Evolutionary conservation across 2,329 filamentous ascomycete genomes (phyloP), one percentile per base, ranked within the genome.

Genomic region (Fusarium musae): DNA sequence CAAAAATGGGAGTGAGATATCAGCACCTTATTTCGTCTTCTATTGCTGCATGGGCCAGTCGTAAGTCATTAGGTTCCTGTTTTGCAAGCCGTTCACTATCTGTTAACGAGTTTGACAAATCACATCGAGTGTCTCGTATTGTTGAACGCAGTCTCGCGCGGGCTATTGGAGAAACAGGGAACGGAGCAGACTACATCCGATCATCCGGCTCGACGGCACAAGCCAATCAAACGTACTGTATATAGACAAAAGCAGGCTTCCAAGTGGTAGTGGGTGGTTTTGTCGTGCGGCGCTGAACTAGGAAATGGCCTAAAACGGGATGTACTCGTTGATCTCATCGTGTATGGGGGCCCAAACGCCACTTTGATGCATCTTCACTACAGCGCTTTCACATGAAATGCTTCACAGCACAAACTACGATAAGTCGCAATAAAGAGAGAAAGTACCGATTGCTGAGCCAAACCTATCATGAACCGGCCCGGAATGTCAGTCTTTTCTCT

Each of bases 251-350:
- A 37, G 0, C 17, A 15, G 23, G 17, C 23, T 53, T 4, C 13
- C 9, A 21, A 28, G 3, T 53, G 23, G 32, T 1, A 26, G 2
- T 15, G n/a, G 0, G 21, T 19, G 4, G 1, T 15, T 9, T 3
- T 36, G 5, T 15, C 6, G 15, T 36, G 16, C 6, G 2, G 9
- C 4, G n/a, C 30, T 52, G 8, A 5, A 26, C 16, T 3, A 3
- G 49, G 12, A 21, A 26, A n/a, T 26, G 32, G 5, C 12, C 17
- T 16, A 7, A 16, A 53, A 6, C 9, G 23, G 49, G 21, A 21
- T 6, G 12, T 26, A 9, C 23, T 36, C 9, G 19, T 37, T 37
- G 36, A 19, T 37, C 36, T 17, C 36, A 37, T 37, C 36, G 36
- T 11, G 17, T 19, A 37, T 37, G 36, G 36, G 17, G 36, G 36